Conservation (phyloP, 2,329 filamentous ascomycete genomes). For the Chaetomium sp. region DNA sequence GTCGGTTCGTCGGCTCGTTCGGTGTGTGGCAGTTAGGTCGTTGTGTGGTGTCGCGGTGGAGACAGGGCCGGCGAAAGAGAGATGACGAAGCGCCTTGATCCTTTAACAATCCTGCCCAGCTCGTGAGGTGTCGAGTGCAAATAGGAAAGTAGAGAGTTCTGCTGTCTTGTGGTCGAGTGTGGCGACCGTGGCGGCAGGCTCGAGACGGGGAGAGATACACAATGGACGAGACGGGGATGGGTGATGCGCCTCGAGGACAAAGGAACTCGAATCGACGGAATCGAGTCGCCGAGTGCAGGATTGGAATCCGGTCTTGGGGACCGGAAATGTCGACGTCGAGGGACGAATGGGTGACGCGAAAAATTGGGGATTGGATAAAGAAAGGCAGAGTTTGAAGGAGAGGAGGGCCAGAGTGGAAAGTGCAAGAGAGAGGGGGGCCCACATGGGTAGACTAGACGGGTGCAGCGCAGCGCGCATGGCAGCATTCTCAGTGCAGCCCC, state of each 20-base stretch:
- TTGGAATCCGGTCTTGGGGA: constrained; percentile 21
- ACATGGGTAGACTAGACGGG: constrained; percentile 30
- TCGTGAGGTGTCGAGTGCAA: constrained; percentile 15
- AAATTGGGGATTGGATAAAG: constrained; percentile 29
- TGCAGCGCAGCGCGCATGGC: constrained; percentile 22
- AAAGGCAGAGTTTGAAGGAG: constrained; percentile 38
- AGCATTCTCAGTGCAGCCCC: constrained; percentile 19
- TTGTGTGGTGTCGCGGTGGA: constrained; percentile 21
- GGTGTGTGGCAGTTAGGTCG: constrained; percentile 23
- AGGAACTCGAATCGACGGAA: constrained; percentile 35
- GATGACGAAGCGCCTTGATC: not conserved
- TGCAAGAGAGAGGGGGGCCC: constrained; percentile 35
- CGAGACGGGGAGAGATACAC: constrained; percentile 30
- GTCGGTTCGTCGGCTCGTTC: constrained; percentile 17
- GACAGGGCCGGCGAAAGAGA: not conserved
- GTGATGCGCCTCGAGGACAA: constrained; percentile 40
- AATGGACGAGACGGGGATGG: constrained; percentile 31
- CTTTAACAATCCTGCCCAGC: not conserved
- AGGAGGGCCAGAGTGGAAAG: constrained; percentile 32
- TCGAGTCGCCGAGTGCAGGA: constrained; percentile 27
- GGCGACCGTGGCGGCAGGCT: constrained; percentile 26
- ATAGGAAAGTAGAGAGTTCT: not conserved
- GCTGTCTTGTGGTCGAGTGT: constrained; percentile 18
- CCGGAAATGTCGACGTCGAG: constrained; percentile 8
- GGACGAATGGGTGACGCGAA: constrained; percentile 35